Conservation (phyloP, 2,329 filamentous ascomycete species). For the Keithomyces neogunnii region DNA sequence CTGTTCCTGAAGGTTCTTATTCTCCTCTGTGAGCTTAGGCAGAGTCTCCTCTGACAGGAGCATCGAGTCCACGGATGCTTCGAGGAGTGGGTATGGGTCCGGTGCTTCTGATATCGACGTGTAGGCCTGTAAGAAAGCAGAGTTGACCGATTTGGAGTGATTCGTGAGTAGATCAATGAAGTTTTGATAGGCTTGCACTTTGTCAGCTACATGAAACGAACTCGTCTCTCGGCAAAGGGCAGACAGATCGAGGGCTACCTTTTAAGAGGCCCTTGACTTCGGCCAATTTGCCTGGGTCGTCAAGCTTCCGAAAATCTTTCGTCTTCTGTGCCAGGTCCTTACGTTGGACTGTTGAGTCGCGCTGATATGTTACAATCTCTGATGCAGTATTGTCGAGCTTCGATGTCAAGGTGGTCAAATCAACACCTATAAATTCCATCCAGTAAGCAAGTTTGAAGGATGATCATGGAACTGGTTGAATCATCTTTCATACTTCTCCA, state of each 20-base stretch:
- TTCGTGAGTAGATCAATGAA: constrained; percentile 96
- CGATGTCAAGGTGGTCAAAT: constrained; percentile 74
- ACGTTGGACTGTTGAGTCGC: constrained; percentile 89
- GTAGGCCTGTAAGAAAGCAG: constrained; percentile 87
- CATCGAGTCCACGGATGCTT: constrained; percentile 91
- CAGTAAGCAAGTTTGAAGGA: neutral
- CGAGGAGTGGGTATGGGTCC: constrained; percentile 90
- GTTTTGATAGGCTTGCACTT: constrained; percentile 71
- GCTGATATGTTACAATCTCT: constrained; percentile 86
- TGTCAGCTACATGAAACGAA: constrained; percentile 11
- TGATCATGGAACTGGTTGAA: neutral
- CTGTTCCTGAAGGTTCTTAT: constrained; percentile 73
- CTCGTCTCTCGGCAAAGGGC: neutral
- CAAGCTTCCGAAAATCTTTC: constrained; percentile 92
- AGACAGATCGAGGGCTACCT: constrained; percentile 37
- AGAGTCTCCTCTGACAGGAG: constrained; percentile 87
- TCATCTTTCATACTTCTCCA: constrained; percentile 67
- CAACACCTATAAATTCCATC: constrained; percentile 55
- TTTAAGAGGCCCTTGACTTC: constrained; percentile 89
- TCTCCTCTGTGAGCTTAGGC: constrained; percentile 82
- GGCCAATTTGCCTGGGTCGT: constrained; percentile 75
- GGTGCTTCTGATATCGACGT: constrained; percentile 90
- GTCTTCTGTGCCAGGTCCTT: constrained; percentile 99
- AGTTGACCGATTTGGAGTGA: constrained; percentile 89
- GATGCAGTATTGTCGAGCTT: constrained; percentile 89